Percentiles rank a stretch among this genome's conserved stretches.
These are phyloP conservation scores for Macadamia integrifolia DNA, from an alignment of 164 flowering plant species.

Conservation along the genomic window DNA sequence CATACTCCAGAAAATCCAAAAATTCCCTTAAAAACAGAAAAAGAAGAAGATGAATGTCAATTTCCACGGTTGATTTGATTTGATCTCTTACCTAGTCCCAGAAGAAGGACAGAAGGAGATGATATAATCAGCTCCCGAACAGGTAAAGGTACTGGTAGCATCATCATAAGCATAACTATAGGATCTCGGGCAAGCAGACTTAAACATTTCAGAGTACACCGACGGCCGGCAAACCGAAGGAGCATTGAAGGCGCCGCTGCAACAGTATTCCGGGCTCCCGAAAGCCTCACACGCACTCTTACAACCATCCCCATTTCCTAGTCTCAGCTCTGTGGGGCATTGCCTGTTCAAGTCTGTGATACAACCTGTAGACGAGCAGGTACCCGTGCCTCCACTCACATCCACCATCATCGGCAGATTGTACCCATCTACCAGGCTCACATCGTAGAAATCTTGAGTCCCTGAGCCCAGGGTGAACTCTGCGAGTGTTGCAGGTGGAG, in stretches of 20 bases:
- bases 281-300: constrained; percentile 89
- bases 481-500: constrained; percentile 61
- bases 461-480: constrained; percentile 57
- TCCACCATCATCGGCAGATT: constrained; percentile 66
- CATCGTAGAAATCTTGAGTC: constrained; percentile 65
- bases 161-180: constrained; percentile 74
- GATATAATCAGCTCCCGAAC: constrained; percentile 51
- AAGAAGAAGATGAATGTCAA: too few relatives aligned
- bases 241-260: constrained; percentile 52
- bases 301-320: constrained; percentile 55
- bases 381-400: constrained; percentile 52
- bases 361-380: constrained; percentile 66
- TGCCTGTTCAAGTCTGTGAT: constrained; percentile 49
- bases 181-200: constrained; percentile 56
- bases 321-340: constrained; percentile 68
- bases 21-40: neutral
- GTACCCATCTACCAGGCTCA: constrained; percentile 87
- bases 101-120: constrained; percentile 63
- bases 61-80: neutral
- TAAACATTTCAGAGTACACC: constrained; percentile 50
- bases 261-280: constrained; percentile 69
- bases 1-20: too few relatives aligned
- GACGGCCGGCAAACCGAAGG: constrained; percentile 59
- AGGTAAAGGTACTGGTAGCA: constrained; percentile 62
- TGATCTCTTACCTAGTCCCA: constrained; percentile 26